phyloP scores from a whole-genome alignment of 164 flowering plant genomes.

The Paratinospora sagittata region DNA sequence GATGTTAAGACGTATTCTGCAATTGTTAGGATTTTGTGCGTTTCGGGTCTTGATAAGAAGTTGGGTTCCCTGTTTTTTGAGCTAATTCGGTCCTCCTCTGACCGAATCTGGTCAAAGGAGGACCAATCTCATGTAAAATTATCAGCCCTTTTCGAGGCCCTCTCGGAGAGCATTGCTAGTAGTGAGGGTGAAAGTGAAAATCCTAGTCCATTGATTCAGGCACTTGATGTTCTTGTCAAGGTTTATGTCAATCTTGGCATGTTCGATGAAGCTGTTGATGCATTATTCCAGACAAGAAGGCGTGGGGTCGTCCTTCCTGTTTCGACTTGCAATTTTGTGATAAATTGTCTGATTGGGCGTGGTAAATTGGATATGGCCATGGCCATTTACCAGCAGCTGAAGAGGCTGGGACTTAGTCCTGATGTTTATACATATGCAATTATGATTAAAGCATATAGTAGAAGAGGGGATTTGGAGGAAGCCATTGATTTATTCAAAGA shows the following conservation, averaged over 20 bases:
- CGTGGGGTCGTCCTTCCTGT: slow-evolving; percentile 38
- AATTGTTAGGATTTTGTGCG: slow-evolving; percentile 43
- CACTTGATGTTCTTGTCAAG: slow-evolving; percentile 47
- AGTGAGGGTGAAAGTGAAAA: slow-evolving; percentile 13
- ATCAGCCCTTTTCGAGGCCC: slow-evolving; percentile 34
- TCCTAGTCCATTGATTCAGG: slow-evolving; percentile 18
- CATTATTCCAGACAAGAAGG: slow-evolving; percentile 29
- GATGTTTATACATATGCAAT: slow-evolving; percentile 56
- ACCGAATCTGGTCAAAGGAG: too few relatives aligned
- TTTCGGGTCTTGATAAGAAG: slow-evolving; percentile 32
- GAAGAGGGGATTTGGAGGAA: slow-evolving; percentile 39
- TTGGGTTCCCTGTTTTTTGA: slow-evolving; percentile 47
- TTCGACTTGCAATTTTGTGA: slow-evolving; percentile 49
- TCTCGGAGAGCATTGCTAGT: slow-evolving; percentile 22
- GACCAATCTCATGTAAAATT: slow-evolving; percentile 29
- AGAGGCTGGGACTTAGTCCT: slow-evolving; percentile 42
- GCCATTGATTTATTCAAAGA: slow-evolving; percentile 38
- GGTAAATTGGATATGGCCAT: slow-evolving; percentile 38
- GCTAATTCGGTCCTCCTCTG: too few relatives aligned
- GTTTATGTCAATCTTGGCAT: slow-evolving; percentile 35
- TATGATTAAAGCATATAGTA: slow-evolving; percentile 52
- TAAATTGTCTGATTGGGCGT: slow-evolving; percentile 43
- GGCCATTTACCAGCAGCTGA: slow-evolving; percentile 42
- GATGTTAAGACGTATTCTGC: slow-evolving; percentile 36
- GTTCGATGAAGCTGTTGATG: slow-evolving; percentile 61